Evolutionary conservation across 495 filamentous ascomycete species (phyloP).

Genomic region (Hyaloscypha bicolor): DNA sequence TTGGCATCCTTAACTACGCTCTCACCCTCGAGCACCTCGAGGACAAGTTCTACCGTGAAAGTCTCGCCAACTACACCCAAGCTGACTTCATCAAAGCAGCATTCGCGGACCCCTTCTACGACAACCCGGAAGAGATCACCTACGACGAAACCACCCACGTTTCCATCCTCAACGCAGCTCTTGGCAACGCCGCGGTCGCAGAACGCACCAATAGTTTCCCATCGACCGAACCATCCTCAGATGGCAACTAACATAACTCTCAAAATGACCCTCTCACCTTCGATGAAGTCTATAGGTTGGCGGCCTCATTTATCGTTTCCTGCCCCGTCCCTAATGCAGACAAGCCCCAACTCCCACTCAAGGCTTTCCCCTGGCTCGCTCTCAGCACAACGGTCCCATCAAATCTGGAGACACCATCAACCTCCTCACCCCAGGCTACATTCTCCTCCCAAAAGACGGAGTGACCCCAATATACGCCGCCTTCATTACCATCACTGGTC

Average conservation of each 20-base stretch:
- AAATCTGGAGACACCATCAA: conserved; percentile 7
- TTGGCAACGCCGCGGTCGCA: conserved; percentile 34
- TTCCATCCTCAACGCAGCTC: conserved; percentile 40
- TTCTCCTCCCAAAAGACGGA: neutral
- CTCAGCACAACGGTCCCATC: neutral
- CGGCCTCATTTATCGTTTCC: conserved; percentile 43
- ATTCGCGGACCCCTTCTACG: conserved; percentile 53
- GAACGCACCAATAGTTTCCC: conserved; percentile 47
- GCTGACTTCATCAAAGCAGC: conserved; percentile 54
- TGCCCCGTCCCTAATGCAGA: conserved; percentile 38
- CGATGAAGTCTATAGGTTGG: conserved; percentile 47
- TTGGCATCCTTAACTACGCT: conserved; percentile 30
- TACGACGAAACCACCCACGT: conserved; percentile 42
- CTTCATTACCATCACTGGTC: conserved; percentile 44
- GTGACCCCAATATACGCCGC: conserved; percentile 38
- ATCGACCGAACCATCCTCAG: conserved; percentile 43
- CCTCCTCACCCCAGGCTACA: conserved; percentile 11
- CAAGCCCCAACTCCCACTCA: conserved; percentile 38
- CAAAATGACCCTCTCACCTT: conserved; percentile 32
- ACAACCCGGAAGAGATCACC: conserved; percentile 42
- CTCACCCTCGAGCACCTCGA: conserved; percentile 50
- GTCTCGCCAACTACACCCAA: conserved; percentile 53
- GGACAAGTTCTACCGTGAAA: conserved; percentile 53
- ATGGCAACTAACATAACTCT: conserved; percentile 38
- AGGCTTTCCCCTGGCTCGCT: conserved; percentile 39